Evolutionary conservation across 352 stramenopile species (phyloP), one percentile per base, ranked within the genome.

Genomic region (Globisporangium rhizosaccharum): DNA sequence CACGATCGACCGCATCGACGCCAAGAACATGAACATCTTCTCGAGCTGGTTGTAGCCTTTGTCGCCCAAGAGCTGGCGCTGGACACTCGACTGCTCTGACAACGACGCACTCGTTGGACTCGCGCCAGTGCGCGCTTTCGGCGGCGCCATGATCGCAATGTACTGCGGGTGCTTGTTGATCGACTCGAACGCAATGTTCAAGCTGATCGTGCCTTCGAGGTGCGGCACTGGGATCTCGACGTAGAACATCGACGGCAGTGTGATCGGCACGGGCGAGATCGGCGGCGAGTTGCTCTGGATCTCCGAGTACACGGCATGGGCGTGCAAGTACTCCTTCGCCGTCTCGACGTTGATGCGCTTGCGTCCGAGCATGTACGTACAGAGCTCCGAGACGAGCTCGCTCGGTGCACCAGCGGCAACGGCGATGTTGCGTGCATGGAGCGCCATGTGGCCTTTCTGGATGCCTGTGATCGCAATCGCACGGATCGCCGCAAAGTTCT

Each of bases 1-100:
- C 33, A 93, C 70, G 58, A 93, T 87, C 17, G 79, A 82, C 18
- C 79, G 78, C 79, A 93, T 87, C n/a, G 80, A 87, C 30, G 81
- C 68, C 60, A 93, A 53, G 51, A 93, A 90, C 64, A 79, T 65
- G 51, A 94, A 92, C 82, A 94, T 94, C 54, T 89, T 89, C 66
- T 91, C 73, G 7, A 94, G 73, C 56, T 92, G 82, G 63, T 87
- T 89, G 79, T 91, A 94, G n/a, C 85, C 84, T 53, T 94, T 94
- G 67, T 94, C 79, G 3, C 84, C 84, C 33, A 94, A 67, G 28
- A 94, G 61, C 49, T 90, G 80, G 1, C 67, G 73, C 61, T 91
- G 82, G 45, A 94, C 72, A 6, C 68, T 74, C 56, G 78, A 25
- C 39, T 45, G 39, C 39, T n/a, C 39, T 3, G 39, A 76, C 25